Conservation (phyloP, 2,329 filamentous ascomycete genomes). For the Neocatenulostroma microsporum region DNA sequence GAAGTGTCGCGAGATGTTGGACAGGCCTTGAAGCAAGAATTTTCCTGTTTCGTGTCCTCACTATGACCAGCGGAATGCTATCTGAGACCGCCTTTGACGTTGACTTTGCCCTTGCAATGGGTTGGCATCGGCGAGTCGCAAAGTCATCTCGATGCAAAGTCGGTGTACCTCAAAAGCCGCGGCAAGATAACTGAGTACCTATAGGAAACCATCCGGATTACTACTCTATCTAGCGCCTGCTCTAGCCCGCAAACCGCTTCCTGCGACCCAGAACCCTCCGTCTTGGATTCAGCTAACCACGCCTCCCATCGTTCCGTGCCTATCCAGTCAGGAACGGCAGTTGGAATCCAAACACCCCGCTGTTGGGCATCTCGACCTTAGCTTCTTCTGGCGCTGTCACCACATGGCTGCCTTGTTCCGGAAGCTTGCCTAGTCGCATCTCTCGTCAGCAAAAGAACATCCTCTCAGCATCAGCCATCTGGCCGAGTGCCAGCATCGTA, state of each 20-base stretch:
- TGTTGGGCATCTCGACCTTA: neutral
- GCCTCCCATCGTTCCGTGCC: neutral
- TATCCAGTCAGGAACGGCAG: too few relatives aligned
- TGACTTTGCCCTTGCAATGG: too few relatives aligned
- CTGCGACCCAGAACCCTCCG: too few relatives aligned
- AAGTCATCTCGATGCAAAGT: neutral
- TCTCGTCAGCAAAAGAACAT: neutral
- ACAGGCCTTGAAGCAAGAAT: too few relatives aligned
- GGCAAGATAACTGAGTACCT: conserved; percentile 1
- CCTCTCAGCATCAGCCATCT: neutral
- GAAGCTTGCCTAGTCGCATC: conserved; percentile 1
- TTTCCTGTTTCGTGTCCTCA: too few relatives aligned
- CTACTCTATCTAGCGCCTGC: too few relatives aligned
- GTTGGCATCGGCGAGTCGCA: too few relatives aligned
- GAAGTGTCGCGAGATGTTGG: too few relatives aligned
- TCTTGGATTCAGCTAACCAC: neutral
- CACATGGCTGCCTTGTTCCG: conserved; percentile 3
- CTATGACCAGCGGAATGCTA: too few relatives aligned
- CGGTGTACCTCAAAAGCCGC: neutral
- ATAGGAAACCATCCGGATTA: neutral
- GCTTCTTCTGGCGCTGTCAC: neutral
- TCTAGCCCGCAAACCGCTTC: too few relatives aligned
- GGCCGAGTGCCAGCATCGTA: neutral
- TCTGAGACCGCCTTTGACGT: too few relatives aligned
- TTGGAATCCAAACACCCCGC: too few relatives aligned